Conservation (phyloP, 352 stramenopile genomes). For the Pythium folliculosum region DNA sequence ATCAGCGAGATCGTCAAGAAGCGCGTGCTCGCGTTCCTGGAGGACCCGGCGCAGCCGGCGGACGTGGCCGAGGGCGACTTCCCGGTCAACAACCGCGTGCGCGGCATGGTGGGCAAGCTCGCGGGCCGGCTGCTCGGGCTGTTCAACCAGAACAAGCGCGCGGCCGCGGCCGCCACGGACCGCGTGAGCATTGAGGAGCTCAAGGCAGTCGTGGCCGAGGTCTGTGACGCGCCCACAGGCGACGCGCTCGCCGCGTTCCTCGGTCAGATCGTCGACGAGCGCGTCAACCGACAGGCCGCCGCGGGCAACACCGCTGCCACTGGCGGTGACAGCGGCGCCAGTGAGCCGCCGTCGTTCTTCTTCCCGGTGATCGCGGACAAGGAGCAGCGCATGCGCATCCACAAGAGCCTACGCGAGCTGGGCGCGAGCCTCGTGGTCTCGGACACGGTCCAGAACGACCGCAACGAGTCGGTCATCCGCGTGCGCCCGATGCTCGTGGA, state of each 20-base stretch:
- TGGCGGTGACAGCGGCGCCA: not conserved
- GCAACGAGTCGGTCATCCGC: slow-evolving; percentile 47
- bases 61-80: slow-evolving; percentile 12
- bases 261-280: slow-evolving; percentile 26
- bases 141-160: slow-evolving; percentile 69
- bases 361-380: slow-evolving; percentile 81
- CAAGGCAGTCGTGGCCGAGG: slow-evolving; percentile 35
- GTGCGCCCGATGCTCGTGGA: slow-evolving; percentile 47
- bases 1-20: slow-evolving; percentile 26
- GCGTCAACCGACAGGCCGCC: slow-evolving; percentile 17
- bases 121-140: slow-evolving; percentile 54
- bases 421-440: slow-evolving; percentile 76
- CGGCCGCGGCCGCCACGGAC: slow-evolving; percentile 34
- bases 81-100: slow-evolving; percentile 34
- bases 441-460: slow-evolving; percentile 74
- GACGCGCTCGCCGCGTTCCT: slow-evolving; percentile 47
- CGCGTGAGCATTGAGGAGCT: slow-evolving; percentile 49
- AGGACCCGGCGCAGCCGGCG: not conserved
- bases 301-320: not conserved
- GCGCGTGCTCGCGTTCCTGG: not conserved
- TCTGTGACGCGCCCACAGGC: slow-evolving; percentile 52
- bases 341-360: not conserved
- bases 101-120: slow-evolving; percentile 61
- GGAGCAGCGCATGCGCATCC: slow-evolving; percentile 83
- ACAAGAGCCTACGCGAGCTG: slow-evolving; percentile 77